These are phyloP conservation scores for Aspergillus ellipticus DNA, from an alignment of 495 filamentous ascomycete genomes.

Conservation along the genomic window DNA sequence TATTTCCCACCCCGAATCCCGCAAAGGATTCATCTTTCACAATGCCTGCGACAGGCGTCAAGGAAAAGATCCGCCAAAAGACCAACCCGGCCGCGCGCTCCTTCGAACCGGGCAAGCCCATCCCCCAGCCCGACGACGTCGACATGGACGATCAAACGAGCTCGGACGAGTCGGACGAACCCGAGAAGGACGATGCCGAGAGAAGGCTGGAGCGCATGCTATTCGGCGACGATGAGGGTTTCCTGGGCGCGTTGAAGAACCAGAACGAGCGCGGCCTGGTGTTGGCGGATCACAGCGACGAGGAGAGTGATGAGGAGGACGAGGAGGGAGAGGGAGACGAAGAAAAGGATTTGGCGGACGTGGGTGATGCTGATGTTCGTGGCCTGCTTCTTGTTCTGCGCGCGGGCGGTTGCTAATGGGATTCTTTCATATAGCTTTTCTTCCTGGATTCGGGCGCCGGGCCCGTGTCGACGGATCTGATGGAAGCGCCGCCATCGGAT, in stretches of 20 bases:
- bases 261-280: constrained; percentile 34
- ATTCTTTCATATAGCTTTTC: constrained; percentile 51
- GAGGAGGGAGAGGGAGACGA: constrained; percentile 23
- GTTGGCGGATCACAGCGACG: constrained; percentile 31
- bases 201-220: constrained; percentile 80
- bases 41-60: constrained; percentile 32
- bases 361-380: constrained; percentile 64
- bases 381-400: constrained; percentile 11
- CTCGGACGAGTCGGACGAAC: constrained; percentile 39
- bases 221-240: constrained; percentile 79
- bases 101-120: constrained; percentile 20
- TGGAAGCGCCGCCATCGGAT: constrained; percentile 31
- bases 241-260: constrained; percentile 62
- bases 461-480: constrained; percentile 41
- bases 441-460: constrained; percentile 63
- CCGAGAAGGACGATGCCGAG: constrained; percentile 75
- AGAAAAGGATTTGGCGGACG: constrained; percentile 34
- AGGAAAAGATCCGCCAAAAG: constrained; percentile 32
- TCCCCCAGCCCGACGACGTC: constrained; percentile 24
- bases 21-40: background rate
- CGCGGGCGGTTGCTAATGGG: constrained; percentile 22
- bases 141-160: constrained; percentile 18
- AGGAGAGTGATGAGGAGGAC: constrained; percentile 32
- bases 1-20: background rate
- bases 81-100: constrained; percentile 20